Conservation (phyloP, 768 basidiomycete genomes). For the Amylocystis lapponica region DNA sequence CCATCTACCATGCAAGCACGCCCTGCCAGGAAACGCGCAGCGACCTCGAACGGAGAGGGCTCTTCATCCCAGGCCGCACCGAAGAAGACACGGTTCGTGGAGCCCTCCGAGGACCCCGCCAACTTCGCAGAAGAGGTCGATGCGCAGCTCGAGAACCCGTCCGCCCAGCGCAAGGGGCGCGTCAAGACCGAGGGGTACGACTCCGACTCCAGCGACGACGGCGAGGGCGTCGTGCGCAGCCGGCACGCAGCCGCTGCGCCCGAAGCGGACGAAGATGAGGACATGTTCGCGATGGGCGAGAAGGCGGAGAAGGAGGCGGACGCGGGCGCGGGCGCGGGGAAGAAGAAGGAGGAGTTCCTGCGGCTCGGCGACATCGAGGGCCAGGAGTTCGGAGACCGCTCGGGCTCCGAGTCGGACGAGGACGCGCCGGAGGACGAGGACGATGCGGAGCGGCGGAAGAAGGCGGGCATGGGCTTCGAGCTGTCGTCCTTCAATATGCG, state of each 20-base stretch:
- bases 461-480: slow-evolving; percentile 89
- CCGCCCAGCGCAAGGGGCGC: slow-evolving; percentile 57
- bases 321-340: slow-evolving; percentile 35
- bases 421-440: slow-evolving; percentile 65
- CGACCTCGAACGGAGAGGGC: slow-evolving; percentile 29
- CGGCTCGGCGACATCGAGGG: slow-evolving; percentile 94
- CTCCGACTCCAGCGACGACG: slow-evolving; percentile 91
- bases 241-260: slow-evolving; percentile 46
- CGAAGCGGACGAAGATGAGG: slow-evolving; percentile 52
- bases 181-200: slow-evolving; percentile 88
- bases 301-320: slow-evolving; percentile 44
- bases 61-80: slow-evolving; percentile 26
- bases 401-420: slow-evolving; percentile 39
- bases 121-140: slow-evolving; percentile 80
- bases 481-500: slow-evolving; percentile 98
- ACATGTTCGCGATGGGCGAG: slow-evolving; percentile 73
- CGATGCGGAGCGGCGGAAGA: slow-evolving; percentile 66
- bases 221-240: slow-evolving; percentile 87
- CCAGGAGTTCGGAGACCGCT: slow-evolving; percentile 72
- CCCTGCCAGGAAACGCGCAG: slow-evolving; percentile 38
- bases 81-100: slow-evolving; percentile 77
- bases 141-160: slow-evolving; percentile 64
- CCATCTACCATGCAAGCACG: slow-evolving; percentile 29
- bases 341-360: slow-evolving; percentile 68
- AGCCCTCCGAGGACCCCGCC: slow-evolving; percentile 67